These are phyloP conservation scores for Chrysanthemum lavandulifolium DNA, from an alignment of 129 eudicot genomes.

Conservation along the genomic window DNA sequence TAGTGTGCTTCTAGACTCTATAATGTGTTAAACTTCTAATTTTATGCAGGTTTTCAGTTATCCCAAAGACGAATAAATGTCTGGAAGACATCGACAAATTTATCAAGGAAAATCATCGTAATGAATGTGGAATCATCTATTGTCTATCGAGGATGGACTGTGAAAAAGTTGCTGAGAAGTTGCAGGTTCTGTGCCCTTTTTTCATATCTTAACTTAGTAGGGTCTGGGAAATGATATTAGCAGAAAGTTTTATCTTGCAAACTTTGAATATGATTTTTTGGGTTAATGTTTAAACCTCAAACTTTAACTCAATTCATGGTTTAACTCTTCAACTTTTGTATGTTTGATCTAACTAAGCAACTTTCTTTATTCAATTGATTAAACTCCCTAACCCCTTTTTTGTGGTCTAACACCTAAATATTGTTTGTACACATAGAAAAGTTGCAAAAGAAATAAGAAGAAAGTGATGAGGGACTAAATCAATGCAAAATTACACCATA, in stretches of 20 bases:
- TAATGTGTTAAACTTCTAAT: slow-evolving; percentile 17
- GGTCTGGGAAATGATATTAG: not conserved
- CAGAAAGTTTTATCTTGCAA: slow-evolving; percentile 2
- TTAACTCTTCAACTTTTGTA: too few relatives aligned
- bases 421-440: too few relatives aligned
- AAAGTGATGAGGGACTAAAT: too few relatives aligned
- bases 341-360: too few relatives aligned
- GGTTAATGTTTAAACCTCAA: too few relatives aligned
- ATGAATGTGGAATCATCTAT: slow-evolving; percentile 87
- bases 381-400: too few relatives aligned
- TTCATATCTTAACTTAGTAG: not conserved
- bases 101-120: slow-evolving; percentile 62
- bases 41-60: slow-evolving; percentile 68
- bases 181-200: slow-evolving; percentile 49
- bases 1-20: slow-evolving; percentile 4
- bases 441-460: too few relatives aligned
- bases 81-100: slow-evolving; percentile 88
- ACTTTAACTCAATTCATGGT: too few relatives aligned
- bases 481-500: too few relatives aligned
- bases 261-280: not conserved
- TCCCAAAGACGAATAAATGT: slow-evolving; percentile 93
- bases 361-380: too few relatives aligned
- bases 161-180: slow-evolving; percentile 95
- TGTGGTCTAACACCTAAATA: too few relatives aligned
- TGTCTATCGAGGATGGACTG: slow-evolving; percentile 99